A percentile compares a stretch with the other conserved stretches of the same genome.
Conservation (phyloP, 805 yeast species). For the Brettanomyces anomalus region DNA sequence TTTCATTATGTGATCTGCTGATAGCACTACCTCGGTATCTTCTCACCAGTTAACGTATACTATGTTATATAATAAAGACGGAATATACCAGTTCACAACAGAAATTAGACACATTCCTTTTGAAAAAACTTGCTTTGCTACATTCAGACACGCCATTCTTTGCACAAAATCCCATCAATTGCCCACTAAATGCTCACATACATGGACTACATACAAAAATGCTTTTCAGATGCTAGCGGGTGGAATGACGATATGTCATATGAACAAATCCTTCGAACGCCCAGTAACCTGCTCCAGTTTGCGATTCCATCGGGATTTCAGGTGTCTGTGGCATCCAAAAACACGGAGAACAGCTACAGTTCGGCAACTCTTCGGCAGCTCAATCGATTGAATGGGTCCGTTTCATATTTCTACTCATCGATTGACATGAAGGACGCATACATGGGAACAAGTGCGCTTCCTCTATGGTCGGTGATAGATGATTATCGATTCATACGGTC, state of each 20-base stretch:
- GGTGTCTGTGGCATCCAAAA: conserved; percentile 58
- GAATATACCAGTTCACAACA: too few species aligned
- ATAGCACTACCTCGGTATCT: too few species aligned
- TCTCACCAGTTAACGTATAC: too few species aligned
- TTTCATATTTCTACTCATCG: conserved; percentile 74
- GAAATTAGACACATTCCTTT: too few species aligned
- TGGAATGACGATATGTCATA: conserved; percentile 80
- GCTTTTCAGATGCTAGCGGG: conserved; percentile 58
- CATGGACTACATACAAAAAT: conserved; percentile 77
- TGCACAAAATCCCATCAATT: too few species aligned
- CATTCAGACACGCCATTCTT: too few species aligned
- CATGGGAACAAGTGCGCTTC: conserved; percentile 39
- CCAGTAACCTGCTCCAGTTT: conserved; percentile 65
- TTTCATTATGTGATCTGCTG: too few species aligned
- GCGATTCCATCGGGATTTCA: conserved; percentile 57
- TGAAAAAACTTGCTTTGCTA: too few species aligned
- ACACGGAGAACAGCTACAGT: conserved; percentile 63
- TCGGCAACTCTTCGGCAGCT: conserved; percentile 60
- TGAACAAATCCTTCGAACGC: conserved; percentile 65
- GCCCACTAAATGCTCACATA: conserved; percentile 51
- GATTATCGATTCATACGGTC: conserved; percentile 48
- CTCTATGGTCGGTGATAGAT: conserved; percentile 58
- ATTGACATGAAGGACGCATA: conserved; percentile 39
- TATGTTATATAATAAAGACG: too few species aligned
- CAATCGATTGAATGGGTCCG: conserved; percentile 65